A percentile compares a stretch with the other conserved stretches of the same genome.
phyloP scores from a whole-genome alignment of 805 yeast species.

The Blastobotrys terrestris region DNA sequence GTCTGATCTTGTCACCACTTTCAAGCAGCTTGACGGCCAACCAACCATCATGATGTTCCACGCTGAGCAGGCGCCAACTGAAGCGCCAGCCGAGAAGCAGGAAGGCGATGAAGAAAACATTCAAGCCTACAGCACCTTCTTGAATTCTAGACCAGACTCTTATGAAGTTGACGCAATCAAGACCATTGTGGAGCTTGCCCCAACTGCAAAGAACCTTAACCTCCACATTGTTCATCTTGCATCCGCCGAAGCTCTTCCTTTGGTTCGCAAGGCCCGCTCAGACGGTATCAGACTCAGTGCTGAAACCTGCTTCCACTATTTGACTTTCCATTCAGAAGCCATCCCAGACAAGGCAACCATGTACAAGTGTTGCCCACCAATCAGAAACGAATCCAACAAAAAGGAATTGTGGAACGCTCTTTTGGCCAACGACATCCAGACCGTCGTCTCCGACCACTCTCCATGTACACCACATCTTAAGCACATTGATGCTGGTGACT shows the following conservation, averaged over 20 bases:
- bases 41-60: slow-evolving; percentile 83
- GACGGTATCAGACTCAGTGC: slow-evolving; percentile 48
- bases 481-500: slow-evolving; percentile 76
- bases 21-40: slow-evolving; percentile 53
- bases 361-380: slow-evolving; percentile 94
- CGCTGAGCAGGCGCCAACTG: slow-evolving; percentile 48
- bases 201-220: slow-evolving; percentile 34
- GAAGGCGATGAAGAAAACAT: slow-evolving; percentile 30
- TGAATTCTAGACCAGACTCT: slow-evolving; percentile 81
- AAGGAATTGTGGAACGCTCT: slow-evolving; percentile 73
- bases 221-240: slow-evolving; percentile 90
- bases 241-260: slow-evolving; percentile 74
- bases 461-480: slow-evolving; percentile 93
- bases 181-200: slow-evolving; percentile 59
- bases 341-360: slow-evolving; percentile 75
- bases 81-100: background rate
- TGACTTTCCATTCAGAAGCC: slow-evolving; percentile 68
- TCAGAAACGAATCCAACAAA: slow-evolving; percentile 69
- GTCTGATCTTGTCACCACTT: slow-evolving; percentile 58
- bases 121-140: slow-evolving; percentile 60
- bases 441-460: slow-evolving; percentile 93
- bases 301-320: slow-evolving; percentile 92
- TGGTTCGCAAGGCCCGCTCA: slow-evolving; percentile 58
- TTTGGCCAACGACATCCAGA: slow-evolving; percentile 54
- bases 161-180: slow-evolving; percentile 82